A percentile compares a stretch with the other conserved stretches of the same genome.
Evolutionary conservation across 2,329 filamentous ascomycete genomes (phyloP).

Genomic region (Lasiodiplodia sp.): DNA sequence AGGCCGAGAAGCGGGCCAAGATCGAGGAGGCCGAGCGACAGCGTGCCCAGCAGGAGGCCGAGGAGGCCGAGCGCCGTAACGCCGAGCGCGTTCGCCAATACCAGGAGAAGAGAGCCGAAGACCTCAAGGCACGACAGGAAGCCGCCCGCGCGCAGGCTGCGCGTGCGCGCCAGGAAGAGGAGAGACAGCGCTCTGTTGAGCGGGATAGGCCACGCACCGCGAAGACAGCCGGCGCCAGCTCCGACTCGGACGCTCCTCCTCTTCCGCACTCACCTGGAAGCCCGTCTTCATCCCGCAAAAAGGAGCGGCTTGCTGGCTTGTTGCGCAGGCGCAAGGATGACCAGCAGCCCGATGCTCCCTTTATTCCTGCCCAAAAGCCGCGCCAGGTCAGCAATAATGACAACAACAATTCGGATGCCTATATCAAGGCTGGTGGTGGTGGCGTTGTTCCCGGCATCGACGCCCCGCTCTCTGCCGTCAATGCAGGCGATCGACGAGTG

Average conservation of each 20-base stretch:
- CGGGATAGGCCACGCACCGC: slow-evolving; percentile 23
- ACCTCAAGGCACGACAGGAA: slow-evolving; percentile 39
- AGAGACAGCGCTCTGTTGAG: slow-evolving; percentile 25
- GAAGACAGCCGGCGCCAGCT: neutral
- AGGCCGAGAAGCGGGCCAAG: slow-evolving; percentile 43
- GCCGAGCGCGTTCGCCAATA: slow-evolving; percentile 36
- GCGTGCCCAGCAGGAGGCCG: slow-evolving; percentile 39
- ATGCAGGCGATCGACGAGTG: slow-evolving; percentile 78
- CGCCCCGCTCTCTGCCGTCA: slow-evolving; percentile 81
- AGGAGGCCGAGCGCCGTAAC: slow-evolving; percentile 40
- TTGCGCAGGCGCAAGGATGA: slow-evolving; percentile 46
- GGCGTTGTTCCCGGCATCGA: slow-evolving; percentile 67
- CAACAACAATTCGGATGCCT: slow-evolving; percentile 32
- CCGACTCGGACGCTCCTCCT: slow-evolving; percentile 12
- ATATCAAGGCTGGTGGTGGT: slow-evolving; percentile 54
- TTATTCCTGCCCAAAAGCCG: slow-evolving; percentile 33
- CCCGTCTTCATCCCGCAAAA: slow-evolving; percentile 13
- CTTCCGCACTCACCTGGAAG: slow-evolving; percentile 6
- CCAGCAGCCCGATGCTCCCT: slow-evolving; percentile 36
- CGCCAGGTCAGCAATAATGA: slow-evolving; percentile 38
- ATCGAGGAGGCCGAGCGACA: slow-evolving; percentile 42
- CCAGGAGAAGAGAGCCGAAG: slow-evolving; percentile 36
- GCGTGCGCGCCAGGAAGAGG: slow-evolving; percentile 42
- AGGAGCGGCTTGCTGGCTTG: slow-evolving; percentile 41
- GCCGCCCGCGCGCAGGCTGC: slow-evolving; percentile 40